Conservation (phyloP, 495 filamentous ascomycete species). For the Aspergillus sclerotioniger region DNA sequence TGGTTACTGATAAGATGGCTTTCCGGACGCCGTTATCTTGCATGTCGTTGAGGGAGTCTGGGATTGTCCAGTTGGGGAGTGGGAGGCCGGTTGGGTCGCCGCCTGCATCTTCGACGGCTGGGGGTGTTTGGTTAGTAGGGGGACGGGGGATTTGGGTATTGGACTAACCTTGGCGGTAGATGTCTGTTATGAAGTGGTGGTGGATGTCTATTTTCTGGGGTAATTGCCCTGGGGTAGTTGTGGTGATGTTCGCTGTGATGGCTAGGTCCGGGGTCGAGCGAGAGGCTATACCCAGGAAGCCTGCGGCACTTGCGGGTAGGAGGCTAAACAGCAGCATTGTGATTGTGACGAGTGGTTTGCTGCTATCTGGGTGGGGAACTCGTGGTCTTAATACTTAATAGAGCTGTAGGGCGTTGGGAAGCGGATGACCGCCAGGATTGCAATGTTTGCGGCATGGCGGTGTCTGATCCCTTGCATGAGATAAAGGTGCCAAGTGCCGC, state of each 20-base stretch:
- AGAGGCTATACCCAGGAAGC: not conserved
- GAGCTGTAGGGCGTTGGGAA: too few relatives aligned
- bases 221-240: not conserved
- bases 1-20: conserved; percentile 46
- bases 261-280: not conserved
- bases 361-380: not conserved
- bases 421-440: not conserved
- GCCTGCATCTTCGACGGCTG: conserved; percentile 29
- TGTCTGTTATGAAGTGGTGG: conserved; percentile 40
- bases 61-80: conserved; percentile 34
- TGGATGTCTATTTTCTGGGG: conserved; percentile 38
- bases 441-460: not conserved
- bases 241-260: not conserved
- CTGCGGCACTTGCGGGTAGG: not conserved
- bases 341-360: not conserved
- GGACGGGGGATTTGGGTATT: too few relatives aligned
- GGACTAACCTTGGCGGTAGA: conserved; percentile 34
- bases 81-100: conserved; percentile 38
- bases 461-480: not conserved
- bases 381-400: not conserved
- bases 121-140: not conserved
- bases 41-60: conserved; percentile 32
- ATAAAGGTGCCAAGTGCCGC: not conserved
- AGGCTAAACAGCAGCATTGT: not conserved
- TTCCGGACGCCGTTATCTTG: conserved; percentile 32